phyloP scores from a whole-genome alignment of 768 basidiomycete genomes.

The Podaxis pistillaris region DNA sequence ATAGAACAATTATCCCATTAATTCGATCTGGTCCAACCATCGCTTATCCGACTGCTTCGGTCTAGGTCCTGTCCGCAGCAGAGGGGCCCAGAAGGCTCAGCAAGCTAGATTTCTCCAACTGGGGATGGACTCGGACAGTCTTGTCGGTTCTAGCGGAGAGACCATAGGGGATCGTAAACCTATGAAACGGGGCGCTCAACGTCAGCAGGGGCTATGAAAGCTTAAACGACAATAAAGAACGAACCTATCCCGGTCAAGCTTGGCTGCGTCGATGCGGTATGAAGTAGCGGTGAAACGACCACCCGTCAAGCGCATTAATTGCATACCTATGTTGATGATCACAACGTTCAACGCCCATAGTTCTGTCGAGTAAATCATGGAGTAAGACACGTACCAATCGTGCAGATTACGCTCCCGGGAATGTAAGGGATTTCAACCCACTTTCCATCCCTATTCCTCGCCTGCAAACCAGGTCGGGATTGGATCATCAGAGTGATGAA shows the following conservation, averaged over 20 bases:
- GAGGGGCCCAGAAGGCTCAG: constrained; percentile 1
- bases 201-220: neutral
- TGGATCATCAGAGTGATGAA: constrained; percentile 6
- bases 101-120: neutral
- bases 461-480: constrained; percentile 1
- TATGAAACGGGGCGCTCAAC: neutral
- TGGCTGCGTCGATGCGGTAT: neutral
- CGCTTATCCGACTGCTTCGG: neutral
- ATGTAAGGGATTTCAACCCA: constrained; percentile 9
- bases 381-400: neutral
- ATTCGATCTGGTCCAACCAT: neutral
- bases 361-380: neutral
- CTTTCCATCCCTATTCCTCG: constrained; percentile 1
- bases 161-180: constrained; percentile 6
- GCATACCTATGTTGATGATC: neutral
- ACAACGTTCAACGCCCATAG: neutral
- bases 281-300: neutral
- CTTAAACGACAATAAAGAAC: neutral
- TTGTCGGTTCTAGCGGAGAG: neutral
- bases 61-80: neutral
- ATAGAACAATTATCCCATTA: neutral
- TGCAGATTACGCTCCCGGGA: constrained; percentile 2
- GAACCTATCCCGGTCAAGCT: neutral
- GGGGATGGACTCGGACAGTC: constrained; percentile 3
- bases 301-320: constrained; percentile 7